A percentile compares a stretch with the other conserved stretches of the same genome.
These are phyloP conservation scores for Fusarium sp. DNA, from an alignment of 2,329 filamentous ascomycete genomes.

Conservation along the genomic window DNA sequence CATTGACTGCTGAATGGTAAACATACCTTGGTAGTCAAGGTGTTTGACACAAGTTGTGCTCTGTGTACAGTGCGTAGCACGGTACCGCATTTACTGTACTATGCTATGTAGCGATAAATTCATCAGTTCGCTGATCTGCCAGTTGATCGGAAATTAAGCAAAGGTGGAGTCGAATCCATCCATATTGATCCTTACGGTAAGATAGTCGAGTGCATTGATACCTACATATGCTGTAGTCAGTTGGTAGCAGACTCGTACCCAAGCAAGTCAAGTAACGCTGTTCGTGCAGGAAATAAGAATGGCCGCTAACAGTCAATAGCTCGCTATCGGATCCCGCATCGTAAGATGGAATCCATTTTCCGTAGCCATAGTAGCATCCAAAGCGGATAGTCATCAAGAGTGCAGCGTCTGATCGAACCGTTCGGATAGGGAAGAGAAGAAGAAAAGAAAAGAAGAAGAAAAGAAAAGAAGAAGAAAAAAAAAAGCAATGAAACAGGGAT, in stretches of 20 bases:
- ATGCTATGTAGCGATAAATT: too few species aligned
- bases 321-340: background rate
- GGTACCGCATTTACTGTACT: constrained; percentile 4
- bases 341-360: background rate
- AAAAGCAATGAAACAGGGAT: constrained; percentile 36
- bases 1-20: constrained; percentile 1
- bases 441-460: too few species aligned
- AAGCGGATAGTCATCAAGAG: constrained; percentile 14
- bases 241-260: background rate
- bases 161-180: background rate
- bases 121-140: background rate
- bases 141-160: background rate
- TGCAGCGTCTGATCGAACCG: constrained; percentile 21
- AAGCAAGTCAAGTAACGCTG: background rate
- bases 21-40: background rate
- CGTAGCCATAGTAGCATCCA: background rate
- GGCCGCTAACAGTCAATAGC: background rate
- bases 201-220: background rate
- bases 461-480: too few species aligned
- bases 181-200: background rate
- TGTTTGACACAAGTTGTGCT: constrained; percentile 3
- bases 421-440: constrained; percentile 29
- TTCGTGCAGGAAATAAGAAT: background rate
- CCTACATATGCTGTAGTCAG: constrained; percentile 1
- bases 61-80: constrained; percentile 12